Base-by-base conservation (phyloP, 2,329 filamentous ascomycete species). In the Diplodia sapinea region DNA sequence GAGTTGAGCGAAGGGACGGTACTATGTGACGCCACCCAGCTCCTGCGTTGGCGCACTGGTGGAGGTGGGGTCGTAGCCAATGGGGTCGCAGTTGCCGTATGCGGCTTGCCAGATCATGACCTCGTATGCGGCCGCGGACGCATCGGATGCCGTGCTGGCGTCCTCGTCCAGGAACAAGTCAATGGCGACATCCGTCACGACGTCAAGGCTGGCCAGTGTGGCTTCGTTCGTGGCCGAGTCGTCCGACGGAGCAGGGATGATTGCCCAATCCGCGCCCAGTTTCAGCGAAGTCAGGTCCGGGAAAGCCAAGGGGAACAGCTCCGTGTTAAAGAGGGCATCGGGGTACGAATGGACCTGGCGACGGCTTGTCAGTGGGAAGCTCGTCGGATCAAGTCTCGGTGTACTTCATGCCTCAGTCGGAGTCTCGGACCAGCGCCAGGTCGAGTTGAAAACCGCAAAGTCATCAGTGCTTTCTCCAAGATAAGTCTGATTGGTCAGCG, bases 41-140 rank as follows among this genome's bases (percentile, higher is more conserved):
- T 65, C 57, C 13, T 55, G 50, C 29, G 56, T 61, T 3, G 49
- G 59, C 9, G 55, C 33, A 23, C 33, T 52, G 11, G 29, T 40
- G 1, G 49, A 47, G 15, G 51, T 65, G 17, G 43, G 33, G 38
- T 51, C 50, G 17, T 43, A 68, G 13, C 68, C 68, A 17, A 69
- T 40, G 9, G 68, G 68, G 26, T 69, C 49, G 12, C 50, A 50
- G 38, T 69, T 54, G 15, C 68, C 68, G 50, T 67, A 68, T 36
- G 65, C 54, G 13, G 64, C 56, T 20, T 67, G 52, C 65, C 65
- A 69, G 49, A 69, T 56, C 68, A 69, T 69, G 56, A 69, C 64
- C 51, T 69, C 68, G 26, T 51, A 62, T n/a, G 36, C 54, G 33
- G 66, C 66, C 12, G 55, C n/a, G 17, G 55, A 43, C 12, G 67